These are phyloP conservation scores for Carex pumila DNA, from an alignment of 176 grass and related monocot genomes.

Conservation along the genomic window DNA sequence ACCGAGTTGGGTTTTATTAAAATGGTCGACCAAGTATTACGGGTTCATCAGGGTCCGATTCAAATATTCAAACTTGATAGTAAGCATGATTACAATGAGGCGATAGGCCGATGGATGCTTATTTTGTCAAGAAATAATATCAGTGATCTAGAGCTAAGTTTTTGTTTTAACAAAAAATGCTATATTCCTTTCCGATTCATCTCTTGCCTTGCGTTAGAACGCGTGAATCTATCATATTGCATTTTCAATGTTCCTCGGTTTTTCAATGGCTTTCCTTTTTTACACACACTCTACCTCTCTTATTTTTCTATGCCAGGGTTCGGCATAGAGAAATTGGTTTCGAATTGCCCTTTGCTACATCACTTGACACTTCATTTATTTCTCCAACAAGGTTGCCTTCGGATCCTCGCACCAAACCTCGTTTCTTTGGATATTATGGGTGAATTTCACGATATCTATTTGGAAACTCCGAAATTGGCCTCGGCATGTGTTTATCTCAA, in stretches of 20 bases:
- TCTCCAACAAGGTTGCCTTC: constrained; percentile 12
- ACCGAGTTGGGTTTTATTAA: too few relatives aligned
- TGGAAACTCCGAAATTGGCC: constrained; percentile 27
- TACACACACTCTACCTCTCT: constrained; percentile 26
- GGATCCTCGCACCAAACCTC: constrained; percentile 39
- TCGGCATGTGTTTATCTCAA: background rate
- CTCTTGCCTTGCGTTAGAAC: constrained; percentile 21
- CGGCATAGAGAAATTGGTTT: constrained; percentile 36
- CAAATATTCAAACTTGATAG: too few relatives aligned
- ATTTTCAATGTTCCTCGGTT: background rate
- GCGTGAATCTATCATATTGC: constrained; percentile 3
- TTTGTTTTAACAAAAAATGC: too few relatives aligned
- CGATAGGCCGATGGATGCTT: constrained; percentile 33
- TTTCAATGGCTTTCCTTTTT: constrained; percentile 28
- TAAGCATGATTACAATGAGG: background rate
- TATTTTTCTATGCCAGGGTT: constrained; percentile 4
- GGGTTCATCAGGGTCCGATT: too few relatives aligned
- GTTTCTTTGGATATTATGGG: constrained; percentile 24
- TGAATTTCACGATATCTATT: constrained; percentile 24
- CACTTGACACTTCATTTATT: constrained; percentile 19
- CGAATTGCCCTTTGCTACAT: constrained; percentile 28
- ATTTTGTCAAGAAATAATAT: constrained; percentile 50
- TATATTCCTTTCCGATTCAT: too few relatives aligned
- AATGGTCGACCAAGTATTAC: too few relatives aligned
- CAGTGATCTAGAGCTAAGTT: background rate